Evolutionary conservation across 1,284 basidiomycete species (phyloP).

Genomic region (Moniliophthora roreri): DNA sequence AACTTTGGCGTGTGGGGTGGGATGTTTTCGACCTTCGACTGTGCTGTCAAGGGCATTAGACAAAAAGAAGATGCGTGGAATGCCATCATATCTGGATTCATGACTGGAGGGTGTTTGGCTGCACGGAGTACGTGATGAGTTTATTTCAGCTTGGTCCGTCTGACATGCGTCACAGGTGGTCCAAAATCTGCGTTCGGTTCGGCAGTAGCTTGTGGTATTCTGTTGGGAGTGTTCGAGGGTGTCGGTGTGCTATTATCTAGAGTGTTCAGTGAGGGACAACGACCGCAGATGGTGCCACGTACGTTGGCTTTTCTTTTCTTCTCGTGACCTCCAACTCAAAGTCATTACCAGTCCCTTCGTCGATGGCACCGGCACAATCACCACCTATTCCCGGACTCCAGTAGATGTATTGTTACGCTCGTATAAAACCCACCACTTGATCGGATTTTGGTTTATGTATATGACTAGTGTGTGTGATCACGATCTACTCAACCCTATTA

Average conservation of each 20-base stretch:
- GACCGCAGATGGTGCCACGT: conserved; percentile 66
- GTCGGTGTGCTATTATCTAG: conserved; percentile 87
- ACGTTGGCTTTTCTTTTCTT: conserved; percentile 21
- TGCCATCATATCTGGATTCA: conserved; percentile 96
- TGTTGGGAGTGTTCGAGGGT: conserved; percentile 96
- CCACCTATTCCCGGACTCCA: conserved; percentile 35
- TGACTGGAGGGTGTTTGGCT: conserved; percentile 96
- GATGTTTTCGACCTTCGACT: conserved; percentile 97
- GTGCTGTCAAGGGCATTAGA: conserved; percentile 94
- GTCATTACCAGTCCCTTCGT: conserved; percentile 33
- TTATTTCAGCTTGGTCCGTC: conserved; percentile 7
- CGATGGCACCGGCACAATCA: conserved; percentile 33
- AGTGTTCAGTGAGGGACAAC: conserved; percentile 80
- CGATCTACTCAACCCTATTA: no score
- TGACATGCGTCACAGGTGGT: conserved; percentile 79
- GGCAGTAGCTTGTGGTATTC: conserved; percentile 94
- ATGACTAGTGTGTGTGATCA: background rate
- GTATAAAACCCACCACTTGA: conserved; percentile 2
- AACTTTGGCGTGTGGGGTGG: conserved; percentile 99
- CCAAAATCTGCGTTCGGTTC: conserved; percentile 88
- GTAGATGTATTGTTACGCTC: conserved; percentile 33
- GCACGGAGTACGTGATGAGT: conserved; percentile 75
- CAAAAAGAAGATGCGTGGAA: conserved; percentile 99
- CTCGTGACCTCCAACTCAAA: background rate
- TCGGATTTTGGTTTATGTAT: background rate